phyloP scores from a whole-genome alignment of 176 grass and related monocot species.

The Elymus sibiricus region DNA sequence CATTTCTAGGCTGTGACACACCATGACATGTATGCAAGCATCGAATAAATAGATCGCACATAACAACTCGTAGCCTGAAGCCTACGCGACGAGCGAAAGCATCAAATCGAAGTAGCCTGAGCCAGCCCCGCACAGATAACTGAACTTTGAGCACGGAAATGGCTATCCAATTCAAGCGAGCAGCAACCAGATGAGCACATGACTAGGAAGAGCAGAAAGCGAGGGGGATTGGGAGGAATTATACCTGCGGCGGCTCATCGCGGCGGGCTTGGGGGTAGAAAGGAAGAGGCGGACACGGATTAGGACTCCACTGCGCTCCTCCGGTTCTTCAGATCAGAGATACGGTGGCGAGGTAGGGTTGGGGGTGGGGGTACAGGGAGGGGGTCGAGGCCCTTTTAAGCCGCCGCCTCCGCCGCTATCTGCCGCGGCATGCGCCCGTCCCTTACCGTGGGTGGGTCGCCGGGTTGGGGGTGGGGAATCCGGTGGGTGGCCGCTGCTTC shows the following conservation, averaged over 20 bases:
- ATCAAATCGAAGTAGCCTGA: neutral
- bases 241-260: constrained; percentile 1
- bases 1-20: neutral
- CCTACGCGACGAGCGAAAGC: neutral
- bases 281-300: neutral
- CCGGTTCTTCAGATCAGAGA: neutral
- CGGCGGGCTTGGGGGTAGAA: neutral
- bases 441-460: constrained; percentile 6
- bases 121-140: neutral
- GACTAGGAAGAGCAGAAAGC: neutral
- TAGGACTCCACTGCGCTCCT: neutral
- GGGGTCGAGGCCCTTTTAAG: neutral
- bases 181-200: too few relatives aligned
- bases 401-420: neutral
- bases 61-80: neutral
- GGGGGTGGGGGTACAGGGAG: neutral
- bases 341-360: neutral
- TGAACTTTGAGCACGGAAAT: neutral
- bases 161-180: neutral
- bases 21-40: neutral
- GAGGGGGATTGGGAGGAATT: neutral
- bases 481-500: constrained; percentile 21
- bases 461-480: neutral
- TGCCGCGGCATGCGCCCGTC: neutral
- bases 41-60: neutral